Conservation (phyloP, 2,329 filamentous ascomycete genomes). For the Geosmithia flava region DNA sequence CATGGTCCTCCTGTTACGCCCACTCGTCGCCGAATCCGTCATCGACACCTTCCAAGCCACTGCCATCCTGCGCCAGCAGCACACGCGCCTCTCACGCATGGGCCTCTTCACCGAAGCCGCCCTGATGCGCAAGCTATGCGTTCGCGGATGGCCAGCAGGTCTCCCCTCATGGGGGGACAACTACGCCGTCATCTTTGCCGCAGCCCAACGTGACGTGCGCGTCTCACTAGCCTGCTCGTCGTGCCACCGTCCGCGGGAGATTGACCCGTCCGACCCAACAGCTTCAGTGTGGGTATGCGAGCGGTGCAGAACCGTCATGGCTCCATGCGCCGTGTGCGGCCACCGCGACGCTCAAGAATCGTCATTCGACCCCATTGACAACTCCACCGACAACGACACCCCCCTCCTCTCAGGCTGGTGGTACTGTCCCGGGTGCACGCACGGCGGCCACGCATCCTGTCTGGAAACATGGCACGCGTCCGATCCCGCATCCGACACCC, state of each 20-base stretch:
- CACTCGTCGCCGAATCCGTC: conserved; percentile 39
- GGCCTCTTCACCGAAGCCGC: conserved; percentile 47
- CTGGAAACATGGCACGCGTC: conserved; percentile 45
- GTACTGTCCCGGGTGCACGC: conserved; percentile 49
- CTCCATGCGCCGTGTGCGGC: conserved; percentile 46
- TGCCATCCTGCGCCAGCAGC: conserved; percentile 46
- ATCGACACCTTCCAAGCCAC: conserved; percentile 43
- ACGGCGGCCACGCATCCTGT: conserved; percentile 50
- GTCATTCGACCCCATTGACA: conserved; percentile 18
- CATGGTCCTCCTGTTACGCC: conserved; percentile 46
- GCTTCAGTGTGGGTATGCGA: conserved; percentile 45
- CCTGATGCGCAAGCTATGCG: conserved; percentile 47
- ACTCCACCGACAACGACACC: conserved; percentile 6
- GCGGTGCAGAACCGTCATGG: conserved; percentile 38
- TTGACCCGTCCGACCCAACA: conserved; percentile 30
- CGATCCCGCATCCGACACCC: conserved; percentile 10
- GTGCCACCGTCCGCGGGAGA: conserved; percentile 44
- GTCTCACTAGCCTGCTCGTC: conserved; percentile 40
- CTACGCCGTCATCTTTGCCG: conserved; percentile 40
- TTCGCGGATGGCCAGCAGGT: conserved; percentile 40
- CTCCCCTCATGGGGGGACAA: conserved; percentile 39
- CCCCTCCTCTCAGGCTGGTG: conserved; percentile 38
- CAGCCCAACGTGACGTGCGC: conserved; percentile 41
- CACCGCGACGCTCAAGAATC: conserved; percentile 36
- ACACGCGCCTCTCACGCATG: conserved; percentile 46